phyloP scores from a whole-genome alignment of 2,329 filamentous ascomycete species.

The Cadophora malorum region DNA sequence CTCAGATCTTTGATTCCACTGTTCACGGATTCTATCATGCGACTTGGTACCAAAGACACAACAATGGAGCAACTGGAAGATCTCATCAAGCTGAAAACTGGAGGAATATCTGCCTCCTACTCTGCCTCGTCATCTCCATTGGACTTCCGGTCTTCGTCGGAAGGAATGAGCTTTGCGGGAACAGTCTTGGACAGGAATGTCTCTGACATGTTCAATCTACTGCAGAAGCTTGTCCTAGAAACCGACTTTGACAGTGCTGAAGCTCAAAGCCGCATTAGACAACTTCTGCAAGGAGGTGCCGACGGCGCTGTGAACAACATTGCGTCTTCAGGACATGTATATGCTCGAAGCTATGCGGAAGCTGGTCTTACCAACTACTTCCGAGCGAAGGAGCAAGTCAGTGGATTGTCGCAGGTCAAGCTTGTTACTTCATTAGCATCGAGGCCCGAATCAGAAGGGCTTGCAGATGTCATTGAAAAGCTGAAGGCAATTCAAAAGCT shows the following conservation, averaged over 20 bases:
- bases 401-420: slow-evolving; percentile 88
- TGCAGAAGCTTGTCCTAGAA: slow-evolving; percentile 80
- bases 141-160: slow-evolving; percentile 72
- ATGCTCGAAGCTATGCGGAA: slow-evolving; percentile 83
- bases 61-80: slow-evolving; percentile 96
- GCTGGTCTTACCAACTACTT: slow-evolving; percentile 76
- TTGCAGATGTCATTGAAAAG: slow-evolving; percentile 79
- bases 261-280: slow-evolving; percentile 80
- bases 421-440: slow-evolving; percentile 80
- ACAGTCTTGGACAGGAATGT: slow-evolving; percentile 91
- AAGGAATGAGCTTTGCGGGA: slow-evolving; percentile 84
- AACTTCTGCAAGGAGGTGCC: slow-evolving; percentile 84
- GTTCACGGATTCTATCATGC: slow-evolving; percentile 92
- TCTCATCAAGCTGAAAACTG: slow-evolving; percentile 93
- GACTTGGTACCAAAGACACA: slow-evolving; percentile 85
- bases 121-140: slow-evolving; percentile 81
- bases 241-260: slow-evolving; percentile 88
- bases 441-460: slow-evolving; percentile 70
- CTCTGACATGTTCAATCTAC: slow-evolving; percentile 85
- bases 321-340: slow-evolving; percentile 87
- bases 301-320: slow-evolving; percentile 92
- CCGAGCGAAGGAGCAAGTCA: slow-evolving; percentile 81
- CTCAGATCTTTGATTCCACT: slow-evolving; percentile 84
- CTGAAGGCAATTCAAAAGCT: slow-evolving; percentile 85
- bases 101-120: slow-evolving; percentile 84